Evolutionary conservation across 1,139 yeast species (phyloP).

Genomic region (Pichia cactophila): DNA sequence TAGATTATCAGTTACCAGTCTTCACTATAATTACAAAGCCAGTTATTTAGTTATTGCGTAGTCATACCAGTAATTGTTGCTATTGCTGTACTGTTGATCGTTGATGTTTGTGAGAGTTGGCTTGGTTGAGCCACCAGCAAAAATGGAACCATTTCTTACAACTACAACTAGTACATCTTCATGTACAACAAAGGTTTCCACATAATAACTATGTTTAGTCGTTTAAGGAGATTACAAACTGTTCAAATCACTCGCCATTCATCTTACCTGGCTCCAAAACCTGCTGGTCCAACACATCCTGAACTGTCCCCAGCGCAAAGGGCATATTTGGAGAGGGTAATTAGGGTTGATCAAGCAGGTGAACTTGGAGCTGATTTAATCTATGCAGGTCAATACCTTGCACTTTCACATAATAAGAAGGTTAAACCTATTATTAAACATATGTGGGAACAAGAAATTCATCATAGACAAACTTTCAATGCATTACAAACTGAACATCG

Average conservation of each 20-base stretch:
- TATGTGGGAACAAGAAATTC: slow-evolving; percentile 98
- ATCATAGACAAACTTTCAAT: slow-evolving; percentile 83
- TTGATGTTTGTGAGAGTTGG: too few relatives aligned
- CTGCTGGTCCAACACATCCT: slow-evolving; percentile 9
- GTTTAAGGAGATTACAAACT: too few relatives aligned
- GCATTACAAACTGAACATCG: slow-evolving; percentile 64
- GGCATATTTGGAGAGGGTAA: slow-evolving; percentile 66
- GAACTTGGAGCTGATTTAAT: slow-evolving; percentile 96
- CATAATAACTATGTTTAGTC: background rate
- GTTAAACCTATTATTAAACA: slow-evolving; percentile 69
- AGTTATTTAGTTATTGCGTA: too few relatives aligned
- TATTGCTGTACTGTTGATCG: too few relatives aligned
- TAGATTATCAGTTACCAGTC: too few relatives aligned
- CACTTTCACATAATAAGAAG: slow-evolving; percentile 64
- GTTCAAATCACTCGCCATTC: background rate
- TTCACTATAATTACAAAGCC: too few relatives aligned
- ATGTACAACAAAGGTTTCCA: too few relatives aligned
- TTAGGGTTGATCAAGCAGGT: slow-evolving; percentile 96
- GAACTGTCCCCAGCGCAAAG: slow-evolving; percentile 43
- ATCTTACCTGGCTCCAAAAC: slow-evolving; percentile 15
- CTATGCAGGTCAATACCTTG: slow-evolving; percentile 82
- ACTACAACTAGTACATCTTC: too few relatives aligned
- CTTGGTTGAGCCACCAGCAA: too few relatives aligned
- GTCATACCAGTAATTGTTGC: too few relatives aligned
- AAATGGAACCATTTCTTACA: background rate